Base-by-base conservation (phyloP, 495 filamentous ascomycete genomes). In the Penicillium cosmopolitanum region DNA sequence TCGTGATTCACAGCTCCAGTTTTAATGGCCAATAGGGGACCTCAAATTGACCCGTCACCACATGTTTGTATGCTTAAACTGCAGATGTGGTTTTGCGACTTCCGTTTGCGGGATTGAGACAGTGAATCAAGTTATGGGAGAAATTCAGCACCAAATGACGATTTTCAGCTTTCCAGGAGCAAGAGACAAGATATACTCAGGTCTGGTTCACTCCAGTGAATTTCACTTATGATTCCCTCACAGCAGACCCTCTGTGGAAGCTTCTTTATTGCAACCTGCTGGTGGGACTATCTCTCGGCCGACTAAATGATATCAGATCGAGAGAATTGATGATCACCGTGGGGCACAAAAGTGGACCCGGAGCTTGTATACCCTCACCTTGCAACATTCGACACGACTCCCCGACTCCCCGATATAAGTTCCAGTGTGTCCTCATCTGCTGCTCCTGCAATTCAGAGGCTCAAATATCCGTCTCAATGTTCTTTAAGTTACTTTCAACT, bases 1-100 rank as follows among this genome's bases (percentile, higher is more conserved):
- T 28, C 46, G 5, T 48, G 19, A 48, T 25, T 48, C 46, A 48
- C 23, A 11, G 46, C 8, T 28, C 46, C 46, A 48, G 19, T 48
- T 25, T 28, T 23, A 5, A 28, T 19, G 13, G 11, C 46, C 46
- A 48, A 48, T 48, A 19, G 23, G 46, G 19, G 46, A 48, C 23
- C 10, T 12, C 8, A 28, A 13, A 6, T 10, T 28, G 5, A 31
- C 5, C 28, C 28, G 6, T 31, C 5, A 6, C 46, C 46, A 48
- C 46, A 48, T 48, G 46, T 28, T 48, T 48, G 46, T 28, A 12
- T 38, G 36, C 28, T 31, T 31, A 31, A 31, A 31, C 28, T 31
- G 8, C 28, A 31, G 28, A 6, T 31, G 8, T 6, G 8, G 28
- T 4, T 31, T 31, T 9, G 5, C 8, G 28, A 31, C 28, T 31